Evolutionary conservation across 1,139 yeast species (phyloP).

Genomic region (Suhomyces anneliseae): DNA sequence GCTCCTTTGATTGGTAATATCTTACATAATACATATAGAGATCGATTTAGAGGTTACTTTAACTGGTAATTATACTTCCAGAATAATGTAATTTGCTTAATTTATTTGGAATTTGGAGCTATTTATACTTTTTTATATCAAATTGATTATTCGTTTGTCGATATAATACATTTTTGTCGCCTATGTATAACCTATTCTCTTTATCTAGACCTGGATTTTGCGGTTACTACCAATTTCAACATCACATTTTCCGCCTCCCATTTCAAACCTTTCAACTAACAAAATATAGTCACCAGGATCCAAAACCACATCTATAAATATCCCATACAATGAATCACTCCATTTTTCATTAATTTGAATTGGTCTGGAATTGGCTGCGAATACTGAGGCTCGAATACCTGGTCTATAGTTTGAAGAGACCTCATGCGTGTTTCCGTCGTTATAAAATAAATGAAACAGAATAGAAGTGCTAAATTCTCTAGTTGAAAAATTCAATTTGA

Average conservation of each 20-base stretch:
- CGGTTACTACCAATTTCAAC: conserved; percentile 38
- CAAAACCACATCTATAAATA: conserved; percentile 36
- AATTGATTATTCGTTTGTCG: not conserved
- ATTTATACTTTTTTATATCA: not conserved
- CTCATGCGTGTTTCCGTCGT: conserved; percentile 19
- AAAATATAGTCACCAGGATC: conserved; percentile 37
- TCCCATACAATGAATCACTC: conserved; percentile 45
- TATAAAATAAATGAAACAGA: conserved; percentile 28
- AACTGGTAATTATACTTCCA: no score
- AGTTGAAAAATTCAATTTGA: conserved; percentile 30
- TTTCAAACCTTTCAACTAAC: conserved; percentile 50
- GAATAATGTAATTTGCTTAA: no score
- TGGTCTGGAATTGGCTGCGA: conserved; percentile 29
- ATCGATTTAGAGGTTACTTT: not conserved
- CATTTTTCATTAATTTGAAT: conserved; percentile 40
- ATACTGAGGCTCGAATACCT: conserved; percentile 45
- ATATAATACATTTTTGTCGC: not conserved
- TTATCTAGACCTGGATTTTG: not conserved
- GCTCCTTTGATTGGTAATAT: not conserved
- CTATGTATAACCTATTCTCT: no score
- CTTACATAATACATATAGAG: not conserved
- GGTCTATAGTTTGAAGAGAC: conserved; percentile 36
- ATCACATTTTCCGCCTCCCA: conserved; percentile 40
- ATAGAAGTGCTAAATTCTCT: conserved; percentile 22
- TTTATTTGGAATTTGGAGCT: not conserved